These are phyloP conservation scores for Trichosphaerium sp. DNA, from an alignment of 78 protist species.

Conservation along the genomic window DNA sequence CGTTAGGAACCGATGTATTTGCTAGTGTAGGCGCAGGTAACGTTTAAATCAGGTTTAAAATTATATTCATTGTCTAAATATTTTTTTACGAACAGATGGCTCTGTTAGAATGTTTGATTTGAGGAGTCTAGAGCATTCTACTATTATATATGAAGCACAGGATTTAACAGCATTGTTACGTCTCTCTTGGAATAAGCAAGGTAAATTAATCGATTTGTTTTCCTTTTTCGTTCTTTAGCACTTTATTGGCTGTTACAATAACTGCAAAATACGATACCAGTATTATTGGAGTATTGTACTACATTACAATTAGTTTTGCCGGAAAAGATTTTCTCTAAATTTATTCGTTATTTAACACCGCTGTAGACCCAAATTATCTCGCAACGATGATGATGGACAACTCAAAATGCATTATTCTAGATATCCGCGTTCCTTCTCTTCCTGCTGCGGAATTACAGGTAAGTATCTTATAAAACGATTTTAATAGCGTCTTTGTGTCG, in stretches of 20 bases:
- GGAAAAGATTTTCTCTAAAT: no score
- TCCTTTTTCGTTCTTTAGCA: background rate
- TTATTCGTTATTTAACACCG: background rate
- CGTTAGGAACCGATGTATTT: constrained; percentile 57
- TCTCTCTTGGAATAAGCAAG: constrained; percentile 89
- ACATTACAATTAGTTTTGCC: no score
- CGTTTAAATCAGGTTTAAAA: background rate
- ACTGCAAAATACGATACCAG: no score
- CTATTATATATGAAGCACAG: constrained; percentile 89
- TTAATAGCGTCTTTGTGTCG: no score
- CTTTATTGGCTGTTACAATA: background rate
- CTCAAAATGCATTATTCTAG: background rate
- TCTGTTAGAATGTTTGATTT: constrained; percentile 96
- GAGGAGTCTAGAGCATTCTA: constrained; percentile 87
- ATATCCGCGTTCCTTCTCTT: constrained; percentile 71
- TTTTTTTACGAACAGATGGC: constrained; percentile 63
- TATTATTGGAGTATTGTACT: no score
- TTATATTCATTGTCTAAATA: background rate
- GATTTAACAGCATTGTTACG: constrained; percentile 75
- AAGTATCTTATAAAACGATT: no score
- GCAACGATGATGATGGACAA: constrained; percentile 83
- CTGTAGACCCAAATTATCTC: constrained; percentile 82
- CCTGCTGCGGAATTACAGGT: constrained; percentile 79
- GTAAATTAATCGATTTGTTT: background rate
- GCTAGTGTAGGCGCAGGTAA: constrained; percentile 69